Percentiles rank a stretch among this genome's conserved stretches.
Conservation (phyloP, 192 early-diverging fungal genomes). For the Coemansia sp. region DNA sequence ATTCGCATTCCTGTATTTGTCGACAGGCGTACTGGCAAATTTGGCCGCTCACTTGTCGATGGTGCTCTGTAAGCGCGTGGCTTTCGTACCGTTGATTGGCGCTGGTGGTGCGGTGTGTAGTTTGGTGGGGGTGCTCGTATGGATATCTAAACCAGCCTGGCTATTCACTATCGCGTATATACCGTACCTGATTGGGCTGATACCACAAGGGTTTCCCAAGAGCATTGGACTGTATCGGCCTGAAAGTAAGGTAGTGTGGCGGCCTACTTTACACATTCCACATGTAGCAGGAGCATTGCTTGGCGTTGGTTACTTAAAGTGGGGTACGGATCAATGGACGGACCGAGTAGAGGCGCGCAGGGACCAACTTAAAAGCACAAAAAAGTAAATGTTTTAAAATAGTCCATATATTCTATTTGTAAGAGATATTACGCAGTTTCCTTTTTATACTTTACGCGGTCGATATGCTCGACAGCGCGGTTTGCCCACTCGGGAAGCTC, state of each 20-base stretch:
- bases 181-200: neutral
- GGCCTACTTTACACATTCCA: neutral
- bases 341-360: neutral
- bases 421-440: neutral
- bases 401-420: neutral
- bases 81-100: neutral
- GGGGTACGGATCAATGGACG: neutral
- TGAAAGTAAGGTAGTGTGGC: neutral
- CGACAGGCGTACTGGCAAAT: neutral
- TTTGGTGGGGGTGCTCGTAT: neutral
- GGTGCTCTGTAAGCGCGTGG: neutral
- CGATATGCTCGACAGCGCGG: slow-evolving; percentile 51
- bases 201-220: neutral
- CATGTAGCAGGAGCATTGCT: slow-evolving; percentile 1
- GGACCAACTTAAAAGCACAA: neutral
- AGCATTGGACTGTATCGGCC: neutral
- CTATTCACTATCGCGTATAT: neutral
- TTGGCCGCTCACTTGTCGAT: neutral
- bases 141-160: neutral
- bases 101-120: neutral
- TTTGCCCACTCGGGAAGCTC: slow-evolving; percentile 80
- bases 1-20: neutral
- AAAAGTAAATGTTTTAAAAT: neutral
- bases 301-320: neutral
- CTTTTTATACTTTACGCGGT: slow-evolving; percentile 31